Evolutionary conservation across 2,329 filamentous ascomycete genomes (phyloP).

Genomic region (Pseudogymnoascus sp.): DNA sequence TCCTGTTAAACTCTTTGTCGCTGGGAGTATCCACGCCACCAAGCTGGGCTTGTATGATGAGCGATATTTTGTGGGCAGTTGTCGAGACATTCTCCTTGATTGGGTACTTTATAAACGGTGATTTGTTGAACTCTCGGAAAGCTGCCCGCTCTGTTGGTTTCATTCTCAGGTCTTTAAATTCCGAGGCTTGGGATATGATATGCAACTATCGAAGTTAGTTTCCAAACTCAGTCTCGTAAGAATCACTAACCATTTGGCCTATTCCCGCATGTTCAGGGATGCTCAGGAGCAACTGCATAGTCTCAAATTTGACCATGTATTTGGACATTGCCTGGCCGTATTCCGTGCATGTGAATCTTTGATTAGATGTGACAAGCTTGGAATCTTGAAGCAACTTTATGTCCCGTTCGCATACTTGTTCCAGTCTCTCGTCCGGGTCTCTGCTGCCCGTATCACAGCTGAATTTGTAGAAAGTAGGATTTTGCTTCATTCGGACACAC

Average conservation of each 20-base stretch:
- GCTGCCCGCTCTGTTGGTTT: slow-evolving; percentile 60
- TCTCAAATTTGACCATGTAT: slow-evolving; percentile 73
- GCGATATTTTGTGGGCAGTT: slow-evolving; percentile 65
- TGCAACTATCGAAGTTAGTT: slow-evolving; percentile 47
- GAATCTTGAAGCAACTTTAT: slow-evolving; percentile 57
- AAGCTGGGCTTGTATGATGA: slow-evolving; percentile 70
- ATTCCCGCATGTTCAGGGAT: slow-evolving; percentile 54
- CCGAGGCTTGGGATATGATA: slow-evolving; percentile 57
- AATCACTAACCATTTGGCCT: slow-evolving; percentile 58
- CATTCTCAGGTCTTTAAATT: slow-evolving; percentile 67
- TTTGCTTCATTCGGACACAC: slow-evolving; percentile 63
- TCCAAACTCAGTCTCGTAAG: neutral
- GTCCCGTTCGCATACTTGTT: slow-evolving; percentile 63
- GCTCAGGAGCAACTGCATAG: slow-evolving; percentile 64
- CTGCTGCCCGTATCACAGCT: slow-evolving; percentile 42
- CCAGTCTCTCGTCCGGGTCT: slow-evolving; percentile 56
- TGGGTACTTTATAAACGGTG: slow-evolving; percentile 59
- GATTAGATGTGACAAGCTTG: slow-evolving; percentile 45
- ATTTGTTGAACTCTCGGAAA: slow-evolving; percentile 67
- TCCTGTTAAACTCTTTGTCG: slow-evolving; percentile 47
- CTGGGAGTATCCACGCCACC: slow-evolving; percentile 56
- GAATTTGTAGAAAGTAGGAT: slow-evolving; percentile 64
- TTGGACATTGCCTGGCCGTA: slow-evolving; percentile 76
- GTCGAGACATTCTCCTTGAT: slow-evolving; percentile 61
- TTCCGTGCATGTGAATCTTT: slow-evolving; percentile 55